Evolutionary conservation across 768 basidiomycete genomes (phyloP), one percentile per base, ranked within the genome.

Genomic region (Sarcodon aspratus): DNA sequence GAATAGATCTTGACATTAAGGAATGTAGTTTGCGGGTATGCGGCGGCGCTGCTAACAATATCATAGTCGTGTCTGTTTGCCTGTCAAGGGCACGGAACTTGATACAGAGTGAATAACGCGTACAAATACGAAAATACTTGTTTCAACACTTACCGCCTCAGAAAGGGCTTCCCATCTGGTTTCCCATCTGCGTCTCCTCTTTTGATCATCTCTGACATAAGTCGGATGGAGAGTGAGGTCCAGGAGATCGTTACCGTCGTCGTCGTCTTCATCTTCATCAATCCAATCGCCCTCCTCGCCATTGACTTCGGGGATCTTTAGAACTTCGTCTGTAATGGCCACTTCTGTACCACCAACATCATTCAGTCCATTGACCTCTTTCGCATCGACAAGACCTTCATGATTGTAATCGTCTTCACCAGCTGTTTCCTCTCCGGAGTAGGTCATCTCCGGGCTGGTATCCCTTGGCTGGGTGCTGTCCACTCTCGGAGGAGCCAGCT

Each of bases 401-500:
- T 48, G 57, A n/a, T 50, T 55, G 33, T 57, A 57, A 21, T 55
- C 59, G 6, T 66, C 76, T 57, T 86, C 86, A 0, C 84, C 86
- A 1, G 85, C 84, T 1, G 82, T 87, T 62, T 86, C 85, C 59
- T 89, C 86, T 1, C 85, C 85, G 13, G 78, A 80, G 0, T 54
- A 56, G 3, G 80, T 82, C 42, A 76, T 73, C 65, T 88, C 86
- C 0, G 84, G 85, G 53, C 81, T 86, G 9, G 85, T 88, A 54
- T 89, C 86, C 37, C 85, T 67, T 7, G 86, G 85, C 56, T 88
- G 85, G 0, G 86, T 90, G 55, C 85, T 88, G 56, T 87, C 82
- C 13, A 89, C 86, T 10, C 86, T 71, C 9, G 83, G 85, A 1
- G 86, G 86, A 1, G 80, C 13, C 17, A 42, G 40, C 40, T 42